Evolutionary conservation across 2,329 filamentous ascomycete species (phyloP).

Genomic region (Nemania sp.): DNA sequence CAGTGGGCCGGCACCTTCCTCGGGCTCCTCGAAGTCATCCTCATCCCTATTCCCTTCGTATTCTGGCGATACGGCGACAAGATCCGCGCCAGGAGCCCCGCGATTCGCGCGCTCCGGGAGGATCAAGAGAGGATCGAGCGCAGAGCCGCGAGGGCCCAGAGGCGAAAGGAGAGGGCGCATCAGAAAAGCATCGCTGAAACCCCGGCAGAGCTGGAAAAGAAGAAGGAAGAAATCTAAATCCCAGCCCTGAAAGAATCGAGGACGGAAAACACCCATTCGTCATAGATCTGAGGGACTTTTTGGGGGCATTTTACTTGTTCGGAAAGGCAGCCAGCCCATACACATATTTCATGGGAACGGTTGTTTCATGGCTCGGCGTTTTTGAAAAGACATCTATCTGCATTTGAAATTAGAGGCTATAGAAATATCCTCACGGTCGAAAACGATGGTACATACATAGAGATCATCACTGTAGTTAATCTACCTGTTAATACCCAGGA

Average conservation of each 20-base stretch:
- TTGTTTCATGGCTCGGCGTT: no score
- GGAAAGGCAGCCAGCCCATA: no score
- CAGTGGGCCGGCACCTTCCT: slow-evolving; percentile 81
- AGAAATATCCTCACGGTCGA: no score
- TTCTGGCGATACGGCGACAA: slow-evolving; percentile 69
- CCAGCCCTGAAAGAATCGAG: no score
- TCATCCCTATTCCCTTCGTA: slow-evolving; percentile 79
- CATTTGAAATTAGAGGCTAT: neutral
- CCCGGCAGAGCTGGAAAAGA: neutral
- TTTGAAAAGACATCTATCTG: neutral
- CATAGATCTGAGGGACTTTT: no score
- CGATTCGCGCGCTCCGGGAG: slow-evolving; percentile 51
- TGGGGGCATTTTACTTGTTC: no score
- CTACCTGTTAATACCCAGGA: no score
- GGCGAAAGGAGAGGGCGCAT: slow-evolving; percentile 27
- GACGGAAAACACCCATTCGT: no score
- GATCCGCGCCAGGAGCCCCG: slow-evolving; percentile 57
- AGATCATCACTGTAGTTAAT: no score
- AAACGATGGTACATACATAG: no score
- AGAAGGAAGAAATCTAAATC: slow-evolving; percentile 6
- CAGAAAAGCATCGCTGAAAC: slow-evolving; percentile 6
- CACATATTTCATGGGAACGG: no score
- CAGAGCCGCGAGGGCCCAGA: slow-evolving; percentile 40
- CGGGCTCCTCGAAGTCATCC: slow-evolving; percentile 70
- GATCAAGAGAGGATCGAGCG: slow-evolving; percentile 49